Percentiles rank a stretch among this genome's conserved stretches.
Evolutionary conservation across 2,329 filamentous ascomycete genomes (phyloP).

Genomic region (Hypoxylon sp.): DNA sequence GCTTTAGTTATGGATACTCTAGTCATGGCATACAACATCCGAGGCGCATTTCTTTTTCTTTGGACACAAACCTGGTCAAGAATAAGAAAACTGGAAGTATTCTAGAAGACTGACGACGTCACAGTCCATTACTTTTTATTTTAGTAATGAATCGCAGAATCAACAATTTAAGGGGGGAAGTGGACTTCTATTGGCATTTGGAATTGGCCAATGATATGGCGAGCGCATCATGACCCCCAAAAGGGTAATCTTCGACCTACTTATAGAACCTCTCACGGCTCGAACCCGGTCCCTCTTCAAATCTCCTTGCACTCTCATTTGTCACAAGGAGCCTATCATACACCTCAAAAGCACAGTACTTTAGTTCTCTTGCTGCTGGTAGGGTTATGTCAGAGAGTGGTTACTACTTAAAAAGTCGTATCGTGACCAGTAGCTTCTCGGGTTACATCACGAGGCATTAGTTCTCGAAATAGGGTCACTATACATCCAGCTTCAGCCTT

Average conservation of each 20-base stretch:
- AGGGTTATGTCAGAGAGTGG: not conserved
- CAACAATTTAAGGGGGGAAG: conserved; percentile 13
- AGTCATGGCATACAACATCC: not conserved
- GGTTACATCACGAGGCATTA: conserved; percentile 14
- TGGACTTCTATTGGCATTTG: conserved; percentile 7
- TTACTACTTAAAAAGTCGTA: not conserved
- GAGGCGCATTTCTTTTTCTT: conserved; percentile 16
- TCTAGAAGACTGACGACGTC: conserved; percentile 32
- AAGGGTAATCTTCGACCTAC: conserved; percentile 29
- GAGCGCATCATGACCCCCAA: conserved; percentile 33
- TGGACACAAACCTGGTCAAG: not conserved
- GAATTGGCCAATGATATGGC: conserved; percentile 30
- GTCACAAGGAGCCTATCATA: conserved; percentile 13
- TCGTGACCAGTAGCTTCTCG: not conserved
- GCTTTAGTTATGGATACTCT: conserved; percentile 2
- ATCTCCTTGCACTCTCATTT: conserved; percentile 8
- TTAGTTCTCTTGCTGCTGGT: not conserved
- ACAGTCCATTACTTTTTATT: conserved; percentile 22
- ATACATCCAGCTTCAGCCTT: not conserved
- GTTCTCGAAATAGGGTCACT: not conserved
- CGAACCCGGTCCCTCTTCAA: conserved; percentile 7
- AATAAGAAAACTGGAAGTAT: conserved; percentile 13
- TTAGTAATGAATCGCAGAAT: conserved; percentile 18
- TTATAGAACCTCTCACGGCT: not conserved
- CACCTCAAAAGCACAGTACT: conserved; percentile 1